Conservation (phyloP, 75 land plant genomes). For the Cupressus sempervirens region DNA sequence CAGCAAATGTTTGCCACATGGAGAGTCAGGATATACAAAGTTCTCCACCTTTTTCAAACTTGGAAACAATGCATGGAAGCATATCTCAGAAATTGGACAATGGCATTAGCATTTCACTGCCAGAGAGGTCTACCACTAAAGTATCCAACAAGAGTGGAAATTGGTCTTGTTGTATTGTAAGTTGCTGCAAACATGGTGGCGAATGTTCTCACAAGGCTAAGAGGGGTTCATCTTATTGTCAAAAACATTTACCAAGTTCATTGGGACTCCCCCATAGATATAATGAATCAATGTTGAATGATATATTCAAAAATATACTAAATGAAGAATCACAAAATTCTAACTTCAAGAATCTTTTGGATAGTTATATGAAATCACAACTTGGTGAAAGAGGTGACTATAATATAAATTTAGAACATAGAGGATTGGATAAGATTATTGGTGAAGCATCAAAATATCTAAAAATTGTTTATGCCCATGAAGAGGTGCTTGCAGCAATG, state of each 20-base stretch:
- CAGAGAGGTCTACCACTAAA: too few species aligned
- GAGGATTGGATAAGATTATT: constrained; percentile 51
- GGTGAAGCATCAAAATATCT: constrained; percentile 55
- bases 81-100: too few species aligned
- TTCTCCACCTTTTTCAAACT: too few species aligned
- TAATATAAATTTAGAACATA: constrained; percentile 26
- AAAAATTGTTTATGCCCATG: constrained; percentile 38
- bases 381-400: constrained; percentile 28
- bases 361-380: constrained; percentile 52
- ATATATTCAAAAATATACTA: not conserved
- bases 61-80: too few species aligned
- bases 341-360: constrained; percentile 45
- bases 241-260: constrained; percentile 71
- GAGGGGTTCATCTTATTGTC: constrained; percentile 70
- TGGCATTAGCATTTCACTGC: too few species aligned
- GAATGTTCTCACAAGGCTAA: too few species aligned
- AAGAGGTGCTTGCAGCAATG: too few species aligned
- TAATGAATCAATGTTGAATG: constrained; percentile 2
- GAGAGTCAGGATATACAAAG: too few species aligned
- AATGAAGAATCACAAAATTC: not conserved
- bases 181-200: too few species aligned
- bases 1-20: too few species aligned
- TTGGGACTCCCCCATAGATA: constrained; percentile 20
- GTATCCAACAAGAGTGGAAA: too few species aligned
- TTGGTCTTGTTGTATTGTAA: too few species aligned